Base-by-base conservation (phyloP, 2,329 filamentous ascomycete species). In the Zymoseptoria brevis region DNA sequence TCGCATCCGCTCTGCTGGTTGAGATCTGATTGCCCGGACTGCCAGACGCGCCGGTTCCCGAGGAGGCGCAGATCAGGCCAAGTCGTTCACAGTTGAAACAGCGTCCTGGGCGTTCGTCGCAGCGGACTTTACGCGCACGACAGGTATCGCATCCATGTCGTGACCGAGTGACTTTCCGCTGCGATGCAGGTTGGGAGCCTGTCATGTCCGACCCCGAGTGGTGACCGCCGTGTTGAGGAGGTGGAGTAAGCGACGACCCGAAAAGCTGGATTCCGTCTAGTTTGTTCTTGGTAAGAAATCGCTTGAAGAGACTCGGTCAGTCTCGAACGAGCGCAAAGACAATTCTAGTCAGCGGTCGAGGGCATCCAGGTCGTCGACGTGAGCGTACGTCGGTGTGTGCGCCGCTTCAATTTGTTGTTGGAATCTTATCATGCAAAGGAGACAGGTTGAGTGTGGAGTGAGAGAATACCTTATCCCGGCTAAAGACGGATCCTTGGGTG, bases 1-100 rank as follows among this genome's bases (percentile, higher is more conserved):
- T 45, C 35, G 13, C 35, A 11, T 45, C 35, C 6, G 35, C 35
- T 45, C 35, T 45, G 35, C 35, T 45, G 35, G 35, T 7, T 13
- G 16, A 45, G 35, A 16, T 16, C 13, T 45, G 35, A 45, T 11
- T 45, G 35, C 13, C 13, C 35, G 35, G 35, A 45, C 35, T 45
- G 13, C 13, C 35, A 45, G 35, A 45, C 13, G 35, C 35, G 35
- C 35, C 35, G 5, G 35, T n/a, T 45, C 35, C 35, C 35, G 59
- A 55, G 5, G 64, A 57, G 7, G 64, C 61, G 54, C 65, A 67
- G 6, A 60, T 45, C 52, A 67, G 57, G 13, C 64, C 64, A 29
- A 67, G 53, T 8, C 63, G 60, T 26, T 66, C 65, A 53, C 65
- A 67, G 41, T 67, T 67, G 53, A 57, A 62, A 54, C 65, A 65